A percentile compares a stretch with the other conserved stretches of the same genome.
Conservation (phyloP, 2,329 filamentous ascomycete genomes). For the Hypoxylon sp. region DNA sequence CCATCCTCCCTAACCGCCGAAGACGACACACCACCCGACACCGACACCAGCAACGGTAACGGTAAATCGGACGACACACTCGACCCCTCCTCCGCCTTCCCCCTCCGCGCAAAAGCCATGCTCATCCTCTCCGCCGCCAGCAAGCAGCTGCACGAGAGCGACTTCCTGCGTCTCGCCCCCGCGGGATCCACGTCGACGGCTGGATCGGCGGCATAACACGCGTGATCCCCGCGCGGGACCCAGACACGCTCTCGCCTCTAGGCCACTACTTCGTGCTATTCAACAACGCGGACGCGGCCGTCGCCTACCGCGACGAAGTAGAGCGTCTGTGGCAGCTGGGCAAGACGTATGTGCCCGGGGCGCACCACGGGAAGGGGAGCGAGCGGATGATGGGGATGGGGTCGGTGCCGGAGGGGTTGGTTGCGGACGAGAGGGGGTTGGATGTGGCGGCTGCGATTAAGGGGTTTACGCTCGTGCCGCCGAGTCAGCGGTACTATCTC, state of each 20-base stretch:
- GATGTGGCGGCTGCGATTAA: conserved; percentile 45
- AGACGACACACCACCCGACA: conserved; percentile 2
- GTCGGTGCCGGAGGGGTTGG: conserved; percentile 45
- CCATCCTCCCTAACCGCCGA: conserved; percentile 23
- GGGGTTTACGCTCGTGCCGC: conserved; percentile 56
- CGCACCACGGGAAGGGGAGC: conserved; percentile 23
- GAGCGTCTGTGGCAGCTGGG: conserved; percentile 65
- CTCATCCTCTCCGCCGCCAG: conserved; percentile 73
- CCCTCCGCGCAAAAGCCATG: conserved; percentile 53
- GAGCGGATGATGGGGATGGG: conserved; percentile 15
- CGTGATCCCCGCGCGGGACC: conserved; percentile 76
- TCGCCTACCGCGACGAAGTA: conserved; percentile 72
- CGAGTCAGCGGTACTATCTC: conserved; percentile 48
- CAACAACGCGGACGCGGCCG: conserved; percentile 70
- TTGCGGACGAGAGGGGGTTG: conserved; percentile 19
- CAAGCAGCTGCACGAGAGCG: conserved; percentile 73
- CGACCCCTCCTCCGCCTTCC: conserved; percentile 6
- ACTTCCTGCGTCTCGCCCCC: conserved; percentile 78
- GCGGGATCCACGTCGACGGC: conserved; percentile 74
- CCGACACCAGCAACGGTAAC: not conserved
- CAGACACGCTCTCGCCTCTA: conserved; percentile 72
- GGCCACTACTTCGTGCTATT: conserved; percentile 81
- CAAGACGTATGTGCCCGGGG: conserved; percentile 58
- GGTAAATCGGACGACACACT: not conserved
- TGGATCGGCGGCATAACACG: conserved; percentile 74